Base-by-base conservation (phyloP, 2,329 filamentous ascomycete genomes). In the Fusarium sp. region DNA sequence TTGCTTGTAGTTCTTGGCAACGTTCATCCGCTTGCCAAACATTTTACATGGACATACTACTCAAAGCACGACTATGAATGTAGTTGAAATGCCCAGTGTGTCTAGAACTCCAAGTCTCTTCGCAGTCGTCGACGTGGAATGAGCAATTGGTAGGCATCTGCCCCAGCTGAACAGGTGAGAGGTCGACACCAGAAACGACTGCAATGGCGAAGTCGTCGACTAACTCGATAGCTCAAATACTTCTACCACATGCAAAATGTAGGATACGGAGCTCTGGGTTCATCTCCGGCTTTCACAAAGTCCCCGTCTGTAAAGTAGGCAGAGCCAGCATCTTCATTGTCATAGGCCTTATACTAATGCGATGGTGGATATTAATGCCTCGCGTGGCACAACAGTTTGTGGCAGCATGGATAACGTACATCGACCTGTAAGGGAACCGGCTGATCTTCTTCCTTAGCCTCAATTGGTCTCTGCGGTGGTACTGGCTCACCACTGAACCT, bases 71-170 rank as follows among this genome's bases (percentile, higher is more conserved):
- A 2, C 79, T 76, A 62, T 85, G 83, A 63, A 85, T 82, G 60
- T 77, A 84, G 69, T 83, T 81, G 27, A 82, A 82, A 0, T 85
- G 75, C 77, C 82, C 59, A 60, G 76, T 13, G 3, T 74, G 66
- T 16, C 69, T 70, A 34, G 68, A 80, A 60, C 75, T 82, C 81
- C 73, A 84, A 31, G 82, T 77, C 76, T 89, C 86, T 77, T 91
- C 89, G 38, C 89, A 88, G 77, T 93, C 91, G 77, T 93, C 91
- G 38, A 93, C 87, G 65, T 91, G 85, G 74, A 93, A 93, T 66
- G 87, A 86, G 68, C 91, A 89, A 75, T 93, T 93, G 31, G 85
- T 83, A 2, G 90, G 90, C 5, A 91, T 87, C 82, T 86, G 79
- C 10, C 68, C 70, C 3, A 89, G 88, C 76, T 91, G 89, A 45